phyloP scores from a whole-genome alignment of 352 stramenopile species.

The Phytophthora hibernalis region DNA sequence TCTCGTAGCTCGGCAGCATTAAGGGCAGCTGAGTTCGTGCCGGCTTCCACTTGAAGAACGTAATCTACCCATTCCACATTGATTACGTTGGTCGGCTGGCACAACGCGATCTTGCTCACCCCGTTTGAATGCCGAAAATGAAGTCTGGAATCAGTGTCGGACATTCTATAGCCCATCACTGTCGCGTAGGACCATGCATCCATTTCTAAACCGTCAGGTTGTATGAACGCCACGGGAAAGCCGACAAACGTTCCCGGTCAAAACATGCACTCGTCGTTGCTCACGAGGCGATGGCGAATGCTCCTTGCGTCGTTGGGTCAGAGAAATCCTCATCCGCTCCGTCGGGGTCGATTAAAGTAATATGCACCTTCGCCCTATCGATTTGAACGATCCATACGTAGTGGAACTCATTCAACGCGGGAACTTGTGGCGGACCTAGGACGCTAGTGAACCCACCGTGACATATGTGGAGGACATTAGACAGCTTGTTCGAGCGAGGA shows the following conservation, averaged over 20 bases:
- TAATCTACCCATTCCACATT: constrained; percentile 7
- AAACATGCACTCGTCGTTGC: not conserved
- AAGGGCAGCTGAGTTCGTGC: not conserved
- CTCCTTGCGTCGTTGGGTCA: not conserved
- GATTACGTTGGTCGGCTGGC: not conserved
- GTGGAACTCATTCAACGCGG: constrained; percentile 6
- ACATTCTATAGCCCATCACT: constrained; percentile 6
- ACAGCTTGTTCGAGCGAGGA: not conserved
- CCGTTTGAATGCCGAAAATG: not conserved
- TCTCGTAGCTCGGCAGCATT: not conserved
- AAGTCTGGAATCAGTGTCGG: not conserved
- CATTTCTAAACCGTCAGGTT: not conserved
- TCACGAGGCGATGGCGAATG: not conserved
- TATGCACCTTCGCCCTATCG: not conserved
- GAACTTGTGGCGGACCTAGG: constrained; percentile 6
- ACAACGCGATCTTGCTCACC: not conserved
- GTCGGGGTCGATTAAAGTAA: not conserved
- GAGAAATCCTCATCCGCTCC: not conserved
- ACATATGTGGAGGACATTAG: not conserved
- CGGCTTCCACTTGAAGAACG: not conserved
- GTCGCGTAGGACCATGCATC: constrained; percentile 1
- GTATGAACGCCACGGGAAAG: not conserved
- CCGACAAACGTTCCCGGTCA: not conserved
- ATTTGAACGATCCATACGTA: not conserved
- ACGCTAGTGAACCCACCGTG: not conserved